Conservation (phyloP, 148 eudicot species). For the Chenopodium quinoa region DNA sequence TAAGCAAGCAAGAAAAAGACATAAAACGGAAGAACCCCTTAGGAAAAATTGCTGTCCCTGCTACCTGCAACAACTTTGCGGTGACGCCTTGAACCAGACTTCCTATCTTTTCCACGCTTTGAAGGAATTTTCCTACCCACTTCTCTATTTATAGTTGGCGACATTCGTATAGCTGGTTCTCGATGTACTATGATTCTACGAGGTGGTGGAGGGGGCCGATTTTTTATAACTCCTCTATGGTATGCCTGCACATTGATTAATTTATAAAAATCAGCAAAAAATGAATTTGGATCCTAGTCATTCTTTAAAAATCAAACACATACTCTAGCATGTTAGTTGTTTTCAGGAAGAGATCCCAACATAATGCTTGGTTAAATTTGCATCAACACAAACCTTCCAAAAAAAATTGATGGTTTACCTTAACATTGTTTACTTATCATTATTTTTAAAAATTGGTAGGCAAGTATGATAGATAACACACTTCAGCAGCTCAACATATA, state of each 20-base stretch:
- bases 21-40: conserved; percentile 22
- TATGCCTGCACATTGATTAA: conserved; percentile 50
- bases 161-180: conserved; percentile 26
- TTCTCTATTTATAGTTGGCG: conserved; percentile 18
- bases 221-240: conserved; percentile 73
- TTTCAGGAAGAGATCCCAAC: background rate
- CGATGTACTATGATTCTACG: conserved; percentile 17
- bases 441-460: background rate
- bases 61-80: conserved; percentile 53
- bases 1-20: conserved; percentile 2
- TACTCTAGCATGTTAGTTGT: background rate
- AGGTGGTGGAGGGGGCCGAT: conserved; percentile 54
- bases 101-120: conserved; percentile 53
- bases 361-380: background rate
- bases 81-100: conserved; percentile 54
- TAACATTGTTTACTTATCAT: background rate
- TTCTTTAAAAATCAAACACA: background rate
- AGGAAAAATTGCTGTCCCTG: conserved; percentile 35
- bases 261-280: background rate
- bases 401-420: background rate
- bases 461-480: background rate
- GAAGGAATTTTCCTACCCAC: conserved; percentile 41
- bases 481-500: background rate
- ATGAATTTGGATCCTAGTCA: background rate
- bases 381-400: background rate